Base-by-base conservation (phyloP, 1,284 basidiomycete genomes). In the Naganishia albida region DNA sequence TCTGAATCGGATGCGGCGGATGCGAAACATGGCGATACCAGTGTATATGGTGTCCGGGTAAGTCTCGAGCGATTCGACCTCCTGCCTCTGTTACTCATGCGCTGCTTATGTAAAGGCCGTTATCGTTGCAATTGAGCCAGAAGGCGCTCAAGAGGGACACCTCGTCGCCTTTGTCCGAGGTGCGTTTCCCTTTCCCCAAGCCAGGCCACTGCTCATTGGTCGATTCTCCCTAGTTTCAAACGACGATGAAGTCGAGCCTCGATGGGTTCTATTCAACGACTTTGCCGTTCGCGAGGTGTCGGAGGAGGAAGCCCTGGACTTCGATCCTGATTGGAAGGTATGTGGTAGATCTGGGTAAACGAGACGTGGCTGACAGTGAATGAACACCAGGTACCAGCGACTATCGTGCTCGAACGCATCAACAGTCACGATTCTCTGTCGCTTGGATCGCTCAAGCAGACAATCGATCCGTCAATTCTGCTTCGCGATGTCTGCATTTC, bases 201-300 rank as follows among this genome's bases (percentile, higher is more conserved):
- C 26, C 10, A 8, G 18, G 39, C 51, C 3, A 40, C 26, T 63
- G 57, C 34, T 42, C 30, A 42, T 1, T 7, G 23, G 8, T 23
- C 16, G 13, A 34, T 34, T 34, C 34, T 43, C 20, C 25, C n/a
- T n/a, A 46, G 46, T 57, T 18, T 49, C 49, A 15, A 51, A 40
- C 51, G 43, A 59, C n/a, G 64, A 50, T 12, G 49, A 40, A 55
- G 10, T 34, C 25, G 56, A 60, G 26, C 56, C 56, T 2, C 44
- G 56, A 1, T 99, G 95, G 95, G 88, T 90, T 74, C 80, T 99
- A 65, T 99, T 99, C 85, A 99, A 99, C 75, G 95, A 99, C 76
- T 99, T 99, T 75, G 83, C 89, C 2, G 96, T 99, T 6, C 84
- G 85, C 51, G 89, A 89, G 62, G 85, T 98, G 28, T 81, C 87